phyloP scores from a whole-genome alignment of 2,329 filamentous ascomycete genomes.

The Botrytis squamosa region DNA sequence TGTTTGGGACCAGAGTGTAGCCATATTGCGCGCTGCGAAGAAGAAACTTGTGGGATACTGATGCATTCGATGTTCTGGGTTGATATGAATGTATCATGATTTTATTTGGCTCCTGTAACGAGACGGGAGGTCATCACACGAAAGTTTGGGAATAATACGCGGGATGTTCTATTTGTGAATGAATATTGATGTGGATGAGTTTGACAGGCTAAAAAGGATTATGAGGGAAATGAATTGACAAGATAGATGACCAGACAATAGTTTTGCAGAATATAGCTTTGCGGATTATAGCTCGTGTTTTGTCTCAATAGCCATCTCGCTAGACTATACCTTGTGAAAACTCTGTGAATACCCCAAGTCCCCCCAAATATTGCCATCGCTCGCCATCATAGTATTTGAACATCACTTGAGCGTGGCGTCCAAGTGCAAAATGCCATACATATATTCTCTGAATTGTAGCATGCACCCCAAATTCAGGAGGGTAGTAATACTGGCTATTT shows the following conservation, averaged over 20 bases:
- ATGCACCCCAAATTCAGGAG: background rate
- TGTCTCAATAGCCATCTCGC: background rate
- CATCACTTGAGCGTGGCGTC: background rate
- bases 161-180: background rate
- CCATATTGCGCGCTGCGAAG: slow-evolving; percentile 19
- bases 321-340: background rate
- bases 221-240: background rate
- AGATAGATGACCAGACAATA: background rate
- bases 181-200: background rate
- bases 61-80: background rate
- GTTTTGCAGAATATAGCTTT: background rate
- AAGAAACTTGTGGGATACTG: slow-evolving; percentile 21
- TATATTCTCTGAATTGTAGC: background rate
- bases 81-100: background rate
- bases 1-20: slow-evolving; percentile 22
- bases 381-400: background rate
- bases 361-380: background rate
- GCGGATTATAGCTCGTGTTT: background rate
- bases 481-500: background rate
- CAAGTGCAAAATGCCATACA: background rate
- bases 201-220: background rate
- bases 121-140: background rate
- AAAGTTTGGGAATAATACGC: background rate
- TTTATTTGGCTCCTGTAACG: background rate
- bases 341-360: background rate